Evolutionary conservation across 1,284 basidiomycete genomes (phyloP), one percentile per base, ranked within the genome.

Genomic region (Puccinia horiana): DNA sequence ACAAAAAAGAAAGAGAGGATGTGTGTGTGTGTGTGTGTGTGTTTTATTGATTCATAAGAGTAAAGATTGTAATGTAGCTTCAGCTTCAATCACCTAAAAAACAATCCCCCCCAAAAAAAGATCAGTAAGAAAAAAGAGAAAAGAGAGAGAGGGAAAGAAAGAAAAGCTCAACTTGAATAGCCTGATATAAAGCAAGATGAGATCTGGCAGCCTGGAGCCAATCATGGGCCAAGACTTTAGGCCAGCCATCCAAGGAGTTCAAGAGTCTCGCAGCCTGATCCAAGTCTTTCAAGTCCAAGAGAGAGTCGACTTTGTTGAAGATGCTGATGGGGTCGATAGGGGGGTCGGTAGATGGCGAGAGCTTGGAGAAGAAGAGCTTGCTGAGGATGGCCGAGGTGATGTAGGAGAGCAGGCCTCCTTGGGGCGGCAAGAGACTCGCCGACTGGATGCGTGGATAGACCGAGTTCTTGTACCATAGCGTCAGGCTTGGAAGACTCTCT

Each of bases 171-270:
- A 93, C 93, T 89, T 96, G 93, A 85, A 99, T 88, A 61, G 95
- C 94, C 88, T 98, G 96, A 87, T 95, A 90, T 65, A 97, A 94
- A 88, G 98, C 95, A 84, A 99, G 88, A 86, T 95, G 90, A 86
- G 91, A 90, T 85, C 97, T 90, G 26, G 95, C 95, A 85, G 95
- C 95, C 84, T 92, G 91, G 82, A 99, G 88, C 96, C 97, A 99
- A 88, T 99, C 97, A 61, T 90, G 88, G 79, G 96, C 89, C 80
- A 99, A 87, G 78, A 91, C 88, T 87, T 92, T 94, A 2, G 96
- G 92, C 85, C 94, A 93, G 83, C 84, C 95, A 67, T 89, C 90
- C 83, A 99, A 88, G 87, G 94, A 92, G 88, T 99, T 99, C 65
- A 98, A 89, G 88, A 98, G 95, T 81, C 96, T 89, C 47, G 95